These are phyloP conservation scores for Metroxylon sagu DNA, from an alignment of 176 grass and related monocot genomes.

Conservation along the genomic window DNA sequence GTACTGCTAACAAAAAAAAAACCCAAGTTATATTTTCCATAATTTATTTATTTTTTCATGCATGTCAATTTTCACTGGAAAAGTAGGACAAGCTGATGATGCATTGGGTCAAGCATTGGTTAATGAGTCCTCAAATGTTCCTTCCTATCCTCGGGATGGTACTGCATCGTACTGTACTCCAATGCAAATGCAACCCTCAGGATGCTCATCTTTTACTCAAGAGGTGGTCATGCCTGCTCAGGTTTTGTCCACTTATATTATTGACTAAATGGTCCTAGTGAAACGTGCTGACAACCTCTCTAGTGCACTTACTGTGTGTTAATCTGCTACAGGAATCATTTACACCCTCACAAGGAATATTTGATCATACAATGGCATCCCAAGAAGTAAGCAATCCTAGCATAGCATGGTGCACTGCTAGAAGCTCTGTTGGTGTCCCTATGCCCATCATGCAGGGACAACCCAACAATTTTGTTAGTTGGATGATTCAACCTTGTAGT, in stretches of 20 bases:
- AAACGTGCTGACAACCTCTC: constrained; percentile 3
- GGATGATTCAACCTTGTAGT: constrained; percentile 20
- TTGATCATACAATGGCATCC: constrained; percentile 19
- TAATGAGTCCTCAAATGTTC: constrained; percentile 17
- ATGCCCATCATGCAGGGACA: constrained; percentile 20
- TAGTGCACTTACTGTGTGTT: constrained; percentile 2
- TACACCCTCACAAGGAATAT: constrained; percentile 28
- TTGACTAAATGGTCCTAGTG: no score
- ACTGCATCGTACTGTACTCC: constrained; percentile 14
- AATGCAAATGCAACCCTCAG: constrained; percentile 26
- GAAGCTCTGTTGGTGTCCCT: constrained; percentile 4
- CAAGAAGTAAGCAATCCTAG: constrained; percentile 26
- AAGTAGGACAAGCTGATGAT: constrained; percentile 22
- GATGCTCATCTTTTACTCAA: constrained; percentile 24
- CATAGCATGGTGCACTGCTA: constrained; percentile 25
- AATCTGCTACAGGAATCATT: constrained; percentile 25
- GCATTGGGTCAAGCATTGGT: constrained; percentile 17
- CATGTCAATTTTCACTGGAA: not conserved
- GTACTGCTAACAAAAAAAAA: not conserved
- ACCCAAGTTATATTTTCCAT: no score
- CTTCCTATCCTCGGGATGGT: constrained; percentile 15
- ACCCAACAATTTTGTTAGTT: constrained; percentile 29
- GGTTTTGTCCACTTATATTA: constrained; percentile 2
- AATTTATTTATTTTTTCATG: not conserved
- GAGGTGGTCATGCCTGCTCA: constrained; percentile 30